phyloP scores from a whole-genome alignment of 2,329 filamentous ascomycete genomes.

The Fusarium haematococcum region DNA sequence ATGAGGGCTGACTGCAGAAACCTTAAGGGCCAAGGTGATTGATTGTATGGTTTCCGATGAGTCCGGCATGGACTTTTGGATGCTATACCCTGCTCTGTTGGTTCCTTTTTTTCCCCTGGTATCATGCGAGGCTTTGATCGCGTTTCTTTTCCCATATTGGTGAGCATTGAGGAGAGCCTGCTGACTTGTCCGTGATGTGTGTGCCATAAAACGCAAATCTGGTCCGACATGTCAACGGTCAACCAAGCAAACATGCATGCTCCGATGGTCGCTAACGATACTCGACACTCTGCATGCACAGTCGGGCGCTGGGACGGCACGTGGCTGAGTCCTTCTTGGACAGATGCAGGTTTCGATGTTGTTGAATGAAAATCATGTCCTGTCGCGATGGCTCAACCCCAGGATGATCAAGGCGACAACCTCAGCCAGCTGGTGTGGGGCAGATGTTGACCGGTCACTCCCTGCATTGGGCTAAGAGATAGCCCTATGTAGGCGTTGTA shows the following conservation, averaged over 20 bases:
- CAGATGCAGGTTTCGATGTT: neutral
- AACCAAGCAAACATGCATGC: neutral
- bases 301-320: neutral
- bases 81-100: neutral
- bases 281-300: neutral
- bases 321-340: neutral
- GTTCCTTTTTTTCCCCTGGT: neutral
- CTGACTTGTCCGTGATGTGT: neutral
- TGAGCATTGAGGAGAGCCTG: neutral
- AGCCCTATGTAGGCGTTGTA: constrained; percentile 27
- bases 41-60: neutral
- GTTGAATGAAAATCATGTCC: neutral
- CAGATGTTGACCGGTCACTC: constrained; percentile 22
- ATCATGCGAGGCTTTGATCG: neutral
- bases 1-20: constrained; percentile 1
- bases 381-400: neutral
- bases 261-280: neutral
- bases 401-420: neutral
- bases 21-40: neutral
- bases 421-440: constrained; percentile 20
- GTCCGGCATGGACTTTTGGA: neutral
- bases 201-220: neutral
- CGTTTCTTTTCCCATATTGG: constrained; percentile 1
- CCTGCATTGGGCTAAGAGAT: constrained; percentile 19
- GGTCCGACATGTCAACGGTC: constrained; percentile 6